Evolutionary conservation across 192 early-diverging fungal genomes (phyloP).

Genomic region (Coemansia pectinata): DNA sequence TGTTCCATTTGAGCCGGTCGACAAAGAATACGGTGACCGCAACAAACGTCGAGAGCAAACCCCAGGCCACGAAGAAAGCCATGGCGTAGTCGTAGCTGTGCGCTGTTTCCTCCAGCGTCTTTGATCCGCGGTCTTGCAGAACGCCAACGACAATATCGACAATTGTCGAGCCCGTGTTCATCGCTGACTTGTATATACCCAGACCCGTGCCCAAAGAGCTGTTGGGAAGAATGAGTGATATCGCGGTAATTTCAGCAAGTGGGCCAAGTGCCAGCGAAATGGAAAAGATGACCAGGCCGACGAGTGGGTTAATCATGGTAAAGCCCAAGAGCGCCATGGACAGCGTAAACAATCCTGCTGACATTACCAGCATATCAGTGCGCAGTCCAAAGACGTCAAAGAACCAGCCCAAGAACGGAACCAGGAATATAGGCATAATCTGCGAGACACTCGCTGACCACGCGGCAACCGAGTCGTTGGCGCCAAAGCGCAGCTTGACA

Average conservation of each 20-base stretch:
- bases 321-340: constrained; percentile 58
- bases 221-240: constrained; percentile 61
- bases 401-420: constrained; percentile 71
- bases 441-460: constrained; percentile 68
- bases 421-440: constrained; percentile 66
- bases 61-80: constrained; percentile 55
- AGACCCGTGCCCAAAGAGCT: constrained; percentile 62
- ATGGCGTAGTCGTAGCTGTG: constrained; percentile 56
- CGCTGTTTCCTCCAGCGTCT: constrained; percentile 26
- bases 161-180: constrained; percentile 62
- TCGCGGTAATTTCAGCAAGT: constrained; percentile 60
- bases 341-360: constrained; percentile 33
- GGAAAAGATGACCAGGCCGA: constrained; percentile 61
- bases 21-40: constrained; percentile 39
- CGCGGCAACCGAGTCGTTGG: constrained; percentile 62
- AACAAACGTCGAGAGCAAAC: constrained; percentile 36
- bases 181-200: constrained; percentile 65
- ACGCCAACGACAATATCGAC: constrained; percentile 63
- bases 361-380: constrained; percentile 48
- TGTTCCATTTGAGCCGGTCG: constrained; percentile 38
- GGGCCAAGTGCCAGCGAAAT: constrained; percentile 64
- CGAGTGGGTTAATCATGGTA: constrained; percentile 56
- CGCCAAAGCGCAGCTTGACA: constrained; percentile 68
- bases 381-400: constrained; percentile 69
- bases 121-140: constrained; percentile 57